phyloP scores from a whole-genome alignment of 2,329 filamentous ascomycete species.

The Aspergillus calidoustus region DNA sequence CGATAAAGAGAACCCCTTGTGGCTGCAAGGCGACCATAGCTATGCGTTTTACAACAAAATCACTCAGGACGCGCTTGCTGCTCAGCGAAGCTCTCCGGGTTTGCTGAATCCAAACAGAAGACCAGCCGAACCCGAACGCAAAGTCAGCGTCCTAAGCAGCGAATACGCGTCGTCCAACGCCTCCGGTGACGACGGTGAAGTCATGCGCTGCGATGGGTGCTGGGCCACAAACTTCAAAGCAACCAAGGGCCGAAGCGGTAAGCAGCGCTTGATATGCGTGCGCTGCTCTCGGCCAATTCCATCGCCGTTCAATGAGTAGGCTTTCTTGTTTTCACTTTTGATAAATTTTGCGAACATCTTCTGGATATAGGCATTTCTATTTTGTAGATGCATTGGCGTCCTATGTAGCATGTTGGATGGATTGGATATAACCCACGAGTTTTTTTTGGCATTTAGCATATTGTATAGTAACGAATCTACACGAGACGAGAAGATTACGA shows the following conservation, averaged over 20 bases:
- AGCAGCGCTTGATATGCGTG: conserved; percentile 65
- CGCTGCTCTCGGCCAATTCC: conserved; percentile 50
- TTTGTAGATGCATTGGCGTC: conserved; percentile 8
- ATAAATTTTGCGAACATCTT: neutral
- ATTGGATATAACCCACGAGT: neutral
- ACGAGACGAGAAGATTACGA: conserved; percentile 1
- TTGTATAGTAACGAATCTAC: conserved; percentile 9
- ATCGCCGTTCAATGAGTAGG: neutral
- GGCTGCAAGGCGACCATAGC: conserved; percentile 55
- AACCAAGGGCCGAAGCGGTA: conserved; percentile 57
- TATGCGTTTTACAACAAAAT: conserved; percentile 59
- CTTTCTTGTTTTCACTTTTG: neutral
- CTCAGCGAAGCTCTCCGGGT: conserved; percentile 21
- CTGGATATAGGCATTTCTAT: neutral
- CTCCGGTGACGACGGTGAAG: conserved; percentile 52
- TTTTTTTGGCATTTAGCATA: conserved; percentile 1
- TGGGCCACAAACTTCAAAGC: conserved; percentile 66
- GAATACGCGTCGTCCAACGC: conserved; percentile 52
- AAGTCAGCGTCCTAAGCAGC: conserved; percentile 61
- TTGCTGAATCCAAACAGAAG: conserved; percentile 2
- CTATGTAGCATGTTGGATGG: neutral
- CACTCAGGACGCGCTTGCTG: conserved; percentile 44
- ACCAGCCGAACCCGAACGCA: conserved; percentile 29
- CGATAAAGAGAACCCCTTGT: conserved; percentile 49
- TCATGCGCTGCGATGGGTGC: conserved; percentile 64